Evolutionary conservation across 352 stramenopile genomes (phyloP), one percentile per base, ranked within the genome.

Genomic region (Phytophthora pistaciae): DNA sequence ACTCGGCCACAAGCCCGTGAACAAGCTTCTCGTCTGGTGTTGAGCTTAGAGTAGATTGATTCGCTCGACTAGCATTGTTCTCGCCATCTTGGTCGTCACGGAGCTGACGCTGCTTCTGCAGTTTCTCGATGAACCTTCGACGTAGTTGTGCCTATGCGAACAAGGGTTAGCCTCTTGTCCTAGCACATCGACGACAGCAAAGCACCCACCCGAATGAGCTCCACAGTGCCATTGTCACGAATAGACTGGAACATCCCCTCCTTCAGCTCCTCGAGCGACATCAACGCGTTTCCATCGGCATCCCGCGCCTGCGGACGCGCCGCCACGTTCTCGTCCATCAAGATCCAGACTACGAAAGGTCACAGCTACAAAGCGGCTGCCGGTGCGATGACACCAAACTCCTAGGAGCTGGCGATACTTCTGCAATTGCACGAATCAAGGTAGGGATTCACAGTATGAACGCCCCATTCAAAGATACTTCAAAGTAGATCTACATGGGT

Each of bases 241-340:
- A 94, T 82, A 7, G 84, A 86, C 56, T 81, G 76, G 72, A 92
- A 94, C 80, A 94, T 92, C 53, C 82, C 76, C 57, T 87, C 74
- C 63, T 89, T 91, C 40, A 92, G 59, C 70, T 90, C 76, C 20
- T 92, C 83, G 46, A 92, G 71, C 60, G 84, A 83, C 79, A 92
- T 80, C 53, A 80, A 75, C 20, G 56, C 48, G 16, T 74, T 70
- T 21, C 53, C 68, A 53, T 77, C 64, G 0, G 21, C 60, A 57
- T 74, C 55, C n/a, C 52, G 59, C 11, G 49, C 23, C 36, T 55
- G 31, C n/a, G 62, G 13, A 38, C 54, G 44, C 13, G 63, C 13
- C 11, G 18, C 46, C 13, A 56, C 46, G 16, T 68, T 68, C 40
- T 16, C 20, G 21, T 68, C 55, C 70, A 70, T 68, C 5, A 62